Evolutionary conservation across 2,329 filamentous ascomycete genomes (phyloP), one percentile per base, ranked within the genome.

Genomic region (Iodosphaeria phyllophila): DNA sequence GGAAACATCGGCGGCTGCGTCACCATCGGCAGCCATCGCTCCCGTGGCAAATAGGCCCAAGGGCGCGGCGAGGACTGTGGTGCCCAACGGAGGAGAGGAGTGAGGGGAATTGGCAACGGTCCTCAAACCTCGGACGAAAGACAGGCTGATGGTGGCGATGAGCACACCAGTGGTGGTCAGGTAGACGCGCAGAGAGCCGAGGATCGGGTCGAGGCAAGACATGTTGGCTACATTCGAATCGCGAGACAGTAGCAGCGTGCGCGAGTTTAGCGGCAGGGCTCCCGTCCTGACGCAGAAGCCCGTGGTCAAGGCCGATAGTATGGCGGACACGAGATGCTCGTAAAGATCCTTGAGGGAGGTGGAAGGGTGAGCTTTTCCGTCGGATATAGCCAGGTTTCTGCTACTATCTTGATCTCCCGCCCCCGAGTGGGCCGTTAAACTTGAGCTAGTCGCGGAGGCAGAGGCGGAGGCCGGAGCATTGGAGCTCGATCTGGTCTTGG

Each of bases 101-200:
- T 50, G 41, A n/a, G n/a, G n/a, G 9, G 47, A 45, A 16, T 65
- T 56, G 10, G 58, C 54, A 12, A 60, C 45, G 2, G 51, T 52
- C 9, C 54, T 39, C 19, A 70, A 42, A 5, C 58, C 60, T 18
- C 53, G 47, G 20, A 60, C 56, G 19, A 51, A 39, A 4, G 58
- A 52, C 24, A 66, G 50, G 19, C 48, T 51, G 14, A 70, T 37
- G 20, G 52, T 55, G 14, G 67, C 46, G 9, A 69, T 43, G 6
- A 71, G 46, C 8, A 54, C 53, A 3, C 65, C 65, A 0, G 59
- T 60, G 2, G 60, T 68, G 5, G 64, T 69, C 25, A 70, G 39
- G 32, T 64, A 64, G 6, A 59, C 51, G 23, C 57, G 55, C 10
- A 70, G 52, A 5, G 58, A 64, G 3, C 58, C 64, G 13, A 63